A percentile compares a stretch with the other conserved stretches of the same genome.
Conservation (phyloP, 768 basidiomycete genomes). For the Kwoniella dendrophila region DNA sequence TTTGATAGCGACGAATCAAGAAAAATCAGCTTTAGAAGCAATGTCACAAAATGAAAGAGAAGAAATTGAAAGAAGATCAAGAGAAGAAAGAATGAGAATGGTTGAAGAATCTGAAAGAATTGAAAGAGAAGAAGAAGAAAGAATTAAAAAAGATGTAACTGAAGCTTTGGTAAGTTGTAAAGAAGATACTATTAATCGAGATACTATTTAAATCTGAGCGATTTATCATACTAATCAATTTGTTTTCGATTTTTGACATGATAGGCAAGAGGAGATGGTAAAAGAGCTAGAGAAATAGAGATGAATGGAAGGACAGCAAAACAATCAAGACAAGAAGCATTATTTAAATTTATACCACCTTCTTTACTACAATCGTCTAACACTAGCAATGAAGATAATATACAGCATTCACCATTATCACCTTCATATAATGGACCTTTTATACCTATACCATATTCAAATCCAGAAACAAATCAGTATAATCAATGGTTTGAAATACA, state of each 20-base stretch:
- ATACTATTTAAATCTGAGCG: too few species aligned
- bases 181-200: not conserved
- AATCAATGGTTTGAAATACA: constrained; percentile 22
- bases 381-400: constrained; percentile 6
- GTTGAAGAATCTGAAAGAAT: constrained; percentile 42
- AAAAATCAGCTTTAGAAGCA: constrained; percentile 32
- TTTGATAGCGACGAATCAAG: constrained; percentile 73
- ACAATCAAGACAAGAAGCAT: constrained; percentile 26
- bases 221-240: too few species aligned
- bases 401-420: constrained; percentile 28
- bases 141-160: constrained; percentile 34
- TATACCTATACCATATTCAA: constrained; percentile 49
- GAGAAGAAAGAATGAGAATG: constrained; percentile 40
- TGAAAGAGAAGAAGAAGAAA: constrained; percentile 35
- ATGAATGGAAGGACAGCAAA: constrained; percentile 30
- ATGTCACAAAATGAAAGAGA: constrained; percentile 37
- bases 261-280: constrained; percentile 21
- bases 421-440: constrained; percentile 49
- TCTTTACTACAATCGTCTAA: constrained; percentile 18
- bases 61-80: constrained; percentile 31
- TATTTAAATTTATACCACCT: constrained; percentile 32
- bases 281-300: constrained; percentile 23
- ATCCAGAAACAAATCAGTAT: constrained; percentile 22
- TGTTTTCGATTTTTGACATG: not conserved
- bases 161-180: constrained; percentile 37